Conservation (phyloP, 2,329 filamentous ascomycete species). For the Pseudomassariella vexata region DNA sequence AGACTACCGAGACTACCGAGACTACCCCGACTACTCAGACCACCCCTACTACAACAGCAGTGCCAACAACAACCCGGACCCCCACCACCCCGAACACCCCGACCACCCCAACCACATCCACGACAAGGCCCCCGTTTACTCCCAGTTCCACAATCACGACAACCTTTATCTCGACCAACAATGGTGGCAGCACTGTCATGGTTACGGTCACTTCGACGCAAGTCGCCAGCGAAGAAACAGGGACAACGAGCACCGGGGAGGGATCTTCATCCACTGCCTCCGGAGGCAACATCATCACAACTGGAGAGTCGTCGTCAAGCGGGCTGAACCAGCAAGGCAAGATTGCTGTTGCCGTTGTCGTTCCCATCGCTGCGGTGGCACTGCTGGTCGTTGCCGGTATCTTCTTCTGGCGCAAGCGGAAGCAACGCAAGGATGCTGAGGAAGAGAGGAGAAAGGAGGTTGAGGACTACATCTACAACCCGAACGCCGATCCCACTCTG, state of each 20-base stretch:
- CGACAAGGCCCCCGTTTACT: constrained; percentile 18
- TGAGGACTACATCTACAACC: constrained; percentile 95
- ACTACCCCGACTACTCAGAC: background rate
- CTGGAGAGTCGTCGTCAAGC: constrained; percentile 12
- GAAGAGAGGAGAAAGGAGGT: constrained; percentile 92
- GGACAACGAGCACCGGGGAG: constrained; percentile 1
- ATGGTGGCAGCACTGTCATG: constrained; percentile 17
- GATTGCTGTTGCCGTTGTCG: constrained; percentile 89
- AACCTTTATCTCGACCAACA: constrained; percentile 8
- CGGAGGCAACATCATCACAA: constrained; percentile 12
- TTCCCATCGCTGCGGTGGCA: constrained; percentile 85
- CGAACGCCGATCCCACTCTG: constrained; percentile 87
- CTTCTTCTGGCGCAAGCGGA: constrained; percentile 84
- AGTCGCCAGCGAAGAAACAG: constrained; percentile 7
- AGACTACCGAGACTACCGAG: background rate
- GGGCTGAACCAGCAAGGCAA: constrained; percentile 56
- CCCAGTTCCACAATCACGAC: constrained; percentile 12
- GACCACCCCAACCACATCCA: constrained; percentile 9
- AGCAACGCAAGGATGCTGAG: constrained; percentile 76
- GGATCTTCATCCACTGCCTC: constrained; percentile 15
- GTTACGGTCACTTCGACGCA: constrained; percentile 15
- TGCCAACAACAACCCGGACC: constrained; percentile 9
- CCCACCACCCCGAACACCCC: constrained; percentile 7
- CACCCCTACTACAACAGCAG: constrained; percentile 1
- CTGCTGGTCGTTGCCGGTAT: constrained; percentile 70